Base-by-base conservation (phyloP, 805 yeast species). In the Myxozyma melibiosi region DNA sequence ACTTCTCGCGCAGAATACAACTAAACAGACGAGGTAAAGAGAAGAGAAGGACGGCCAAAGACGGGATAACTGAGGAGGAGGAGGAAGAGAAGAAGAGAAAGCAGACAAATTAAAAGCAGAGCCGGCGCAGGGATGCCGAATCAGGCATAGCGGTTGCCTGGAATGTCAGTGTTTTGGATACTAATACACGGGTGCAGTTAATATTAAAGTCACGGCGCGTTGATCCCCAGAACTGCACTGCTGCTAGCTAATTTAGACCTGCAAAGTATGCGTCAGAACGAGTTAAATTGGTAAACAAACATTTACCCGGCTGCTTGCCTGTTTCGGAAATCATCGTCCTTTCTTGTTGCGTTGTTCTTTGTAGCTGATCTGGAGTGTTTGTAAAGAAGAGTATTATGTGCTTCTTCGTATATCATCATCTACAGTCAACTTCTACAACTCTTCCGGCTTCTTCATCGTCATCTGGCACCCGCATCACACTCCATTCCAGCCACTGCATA, bases 231-330 rank as follows among this genome's bases (percentile, higher is more conserved):
- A 18, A 45, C 40, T 13, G 35, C 22, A 3, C 41, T 2, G 18
- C n/a, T 20, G 33, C 48, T 44, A 18, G 39, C 40, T 45, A 34
- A 34, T 34, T 45, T 22, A 45, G 39, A 33, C 27, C n/a, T 13
- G 31, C 30, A 22, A 25, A 31, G 30, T 45, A 45, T 34, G 39
- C 24, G 3, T 31, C 20, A 31, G n/a, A n/a, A n/a, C n/a, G n/a
- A n/a, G n/a, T n/a, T 30, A 30, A 28, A 30, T 24, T 16, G 13
- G 47, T 30, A 28, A 30, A 30, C 37, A 43, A 16, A 43, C 27
- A 7, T 24, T 14, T 31, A n/a, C n/a, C n/a, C n/a, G n/a, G n/a
- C n/a, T 8, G 30, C 20, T 30, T 16, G 4, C 8, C 39, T 30
- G n/a, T 13, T 30, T 22, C 6, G 16, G 48, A 25, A 34, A 11